phyloP scores from a whole-genome alignment of 164 flowering plant species.

The Tetracentron sinense region DNA sequence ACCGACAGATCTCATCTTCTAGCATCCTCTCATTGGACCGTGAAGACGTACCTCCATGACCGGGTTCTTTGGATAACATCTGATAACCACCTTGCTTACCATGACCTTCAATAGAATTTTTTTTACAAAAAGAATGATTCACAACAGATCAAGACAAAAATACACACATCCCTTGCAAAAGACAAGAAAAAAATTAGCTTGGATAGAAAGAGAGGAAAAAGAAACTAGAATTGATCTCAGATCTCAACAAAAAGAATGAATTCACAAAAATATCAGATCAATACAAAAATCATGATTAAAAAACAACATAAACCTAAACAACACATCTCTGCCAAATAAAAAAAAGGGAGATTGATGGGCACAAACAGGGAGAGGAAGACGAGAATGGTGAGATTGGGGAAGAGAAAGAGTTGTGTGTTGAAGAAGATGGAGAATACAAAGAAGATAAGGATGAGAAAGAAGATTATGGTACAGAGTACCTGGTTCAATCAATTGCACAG shows the following conservation, averaged over 20 bases:
- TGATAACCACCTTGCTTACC: conserved; percentile 84
- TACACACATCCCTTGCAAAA: no score
- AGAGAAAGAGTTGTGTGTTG: no score
- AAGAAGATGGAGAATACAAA: no score
- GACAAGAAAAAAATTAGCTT: no score
- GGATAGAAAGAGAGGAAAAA: neutral
- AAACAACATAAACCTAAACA: neutral
- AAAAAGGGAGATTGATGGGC: no score
- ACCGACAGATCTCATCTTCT: conserved; percentile 66
- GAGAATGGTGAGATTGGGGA: no score
- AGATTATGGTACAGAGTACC: no score
- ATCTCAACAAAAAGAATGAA: no score
- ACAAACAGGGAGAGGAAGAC: no score
- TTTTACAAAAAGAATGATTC: conserved; percentile 16
- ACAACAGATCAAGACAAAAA: conserved; percentile 24
- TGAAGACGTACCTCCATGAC: conserved; percentile 42
- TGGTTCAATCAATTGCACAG: no score
- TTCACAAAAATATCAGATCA: conserved; percentile 1
- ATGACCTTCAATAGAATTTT: conserved; percentile 66
- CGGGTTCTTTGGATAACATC: conserved; percentile 52
- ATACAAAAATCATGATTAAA: neutral
- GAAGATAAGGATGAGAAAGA: no score
- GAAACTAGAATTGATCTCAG: no score
- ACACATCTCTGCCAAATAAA: neutral
- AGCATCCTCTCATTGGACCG: conserved; percentile 50